Evolutionary conservation across 805 yeast species (phyloP), one percentile per base, ranked within the genome.

Genomic region (Nakazawaea ambrosiae): DNA sequence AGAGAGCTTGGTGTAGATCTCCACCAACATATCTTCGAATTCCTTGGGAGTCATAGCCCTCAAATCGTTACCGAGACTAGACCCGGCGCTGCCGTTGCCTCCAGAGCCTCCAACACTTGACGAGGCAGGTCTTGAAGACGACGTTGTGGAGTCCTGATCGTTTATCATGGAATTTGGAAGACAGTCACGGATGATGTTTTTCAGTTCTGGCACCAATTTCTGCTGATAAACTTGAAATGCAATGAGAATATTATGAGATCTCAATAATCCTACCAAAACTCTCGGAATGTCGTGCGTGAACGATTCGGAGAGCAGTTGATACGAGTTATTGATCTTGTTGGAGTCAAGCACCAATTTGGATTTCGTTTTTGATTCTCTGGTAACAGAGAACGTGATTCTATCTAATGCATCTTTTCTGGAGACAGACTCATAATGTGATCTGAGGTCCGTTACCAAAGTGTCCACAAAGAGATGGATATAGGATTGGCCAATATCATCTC

Each of bases 161-260:
- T 39, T 27, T 15, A 52, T 53, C 18, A 44, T 34, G 20, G 59
- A 75, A 31, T 56, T 65, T 0, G 95, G 96, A 36, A 88, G 53
- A 46, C 74, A 65, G 4, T 60, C 61, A 42, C 84, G 74, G 27
- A 89, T 84, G 12, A 87, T 74, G 11, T 71, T 68, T 54, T 87
- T 87, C 37, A 86, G 66, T 47, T 88, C 95, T 2, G 68, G 61
- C 10, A 79, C 63, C n/a, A 84, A 74, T 15, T 66, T 67, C 18
- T 79, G 90, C 48, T 81, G 84, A 53, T 82, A 88, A 3, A 63
- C 51, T 27, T 67, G 64, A 45, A 81, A 78, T 0, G 94, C 84
- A 11, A 70, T 61, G 1, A 72, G 65, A 20, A 86, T 53, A 45
- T 73, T 76, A 18, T 78, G 80, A 31, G 86, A 71, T 46, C 77